Evolutionary conservation across 306 rosid genomes (phyloP).

Genomic region (Cucurbita ficifolia): DNA sequence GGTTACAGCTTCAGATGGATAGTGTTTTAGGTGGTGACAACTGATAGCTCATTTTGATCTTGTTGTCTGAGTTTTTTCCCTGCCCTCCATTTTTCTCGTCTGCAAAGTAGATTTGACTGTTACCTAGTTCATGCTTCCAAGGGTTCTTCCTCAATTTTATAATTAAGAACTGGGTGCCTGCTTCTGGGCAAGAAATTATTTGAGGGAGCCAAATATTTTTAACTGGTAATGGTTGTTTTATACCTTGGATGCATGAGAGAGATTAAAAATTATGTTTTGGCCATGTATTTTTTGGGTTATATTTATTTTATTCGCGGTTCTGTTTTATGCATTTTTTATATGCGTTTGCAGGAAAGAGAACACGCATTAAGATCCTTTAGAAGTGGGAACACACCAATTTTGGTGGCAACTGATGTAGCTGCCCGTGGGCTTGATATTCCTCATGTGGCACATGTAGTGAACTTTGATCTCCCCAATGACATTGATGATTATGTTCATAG

Average conservation of each 20-base stretch:
- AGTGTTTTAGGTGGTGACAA: background rate
- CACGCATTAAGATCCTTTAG: slow-evolving; percentile 61
- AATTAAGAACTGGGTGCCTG: background rate
- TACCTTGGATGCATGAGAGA: background rate
- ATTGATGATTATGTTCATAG: slow-evolving; percentile 91
- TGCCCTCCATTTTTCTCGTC: background rate
- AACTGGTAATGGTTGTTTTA: background rate
- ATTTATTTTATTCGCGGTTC: background rate
- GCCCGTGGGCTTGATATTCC: slow-evolving; percentile 93
- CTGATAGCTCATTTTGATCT: background rate
- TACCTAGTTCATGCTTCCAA: background rate
- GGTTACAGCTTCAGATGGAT: background rate
- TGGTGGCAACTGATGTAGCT: slow-evolving; percentile 93
- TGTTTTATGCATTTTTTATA: slow-evolving; percentile 5
- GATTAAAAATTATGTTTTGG: background rate
- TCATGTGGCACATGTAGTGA: slow-evolving; percentile 78
- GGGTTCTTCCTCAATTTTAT: background rate
- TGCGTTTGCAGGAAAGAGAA: slow-evolving; percentile 65
- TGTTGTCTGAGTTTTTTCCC: background rate
- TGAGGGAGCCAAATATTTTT: background rate
- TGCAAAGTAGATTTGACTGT: background rate
- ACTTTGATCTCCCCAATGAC: slow-evolving; percentile 86
- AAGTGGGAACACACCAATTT: slow-evolving; percentile 73
- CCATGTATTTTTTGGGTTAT: background rate
- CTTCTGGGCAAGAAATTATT: background rate